These are phyloP conservation scores for Colletotrichum australisinense DNA, from an alignment of 2,329 filamentous ascomycete genomes.

Conservation along the genomic window DNA sequence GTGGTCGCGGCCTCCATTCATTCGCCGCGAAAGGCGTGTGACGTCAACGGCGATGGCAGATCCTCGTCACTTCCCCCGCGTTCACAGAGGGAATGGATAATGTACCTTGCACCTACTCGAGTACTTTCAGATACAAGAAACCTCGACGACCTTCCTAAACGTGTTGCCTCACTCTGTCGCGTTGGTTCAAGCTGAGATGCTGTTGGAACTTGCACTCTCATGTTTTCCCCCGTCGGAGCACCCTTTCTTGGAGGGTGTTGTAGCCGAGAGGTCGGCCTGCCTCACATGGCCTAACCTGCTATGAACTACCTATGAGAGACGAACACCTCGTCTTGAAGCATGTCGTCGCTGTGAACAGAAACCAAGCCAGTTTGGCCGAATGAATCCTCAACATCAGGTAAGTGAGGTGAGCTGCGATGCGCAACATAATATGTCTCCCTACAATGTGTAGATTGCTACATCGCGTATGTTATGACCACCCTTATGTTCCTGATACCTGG, in stretches of 20 bases:
- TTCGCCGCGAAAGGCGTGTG: not conserved
- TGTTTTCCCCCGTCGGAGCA: not conserved
- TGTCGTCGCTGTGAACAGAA: not conserved
- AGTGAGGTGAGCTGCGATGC: not conserved
- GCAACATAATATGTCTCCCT: not conserved
- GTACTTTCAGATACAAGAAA: not conserved
- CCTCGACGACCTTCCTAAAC: not conserved
- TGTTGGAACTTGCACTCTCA: not conserved
- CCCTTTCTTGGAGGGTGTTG: no score
- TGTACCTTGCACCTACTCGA: not conserved
- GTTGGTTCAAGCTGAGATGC: not conserved
- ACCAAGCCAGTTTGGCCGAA: not conserved
- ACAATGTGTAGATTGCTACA: not conserved
- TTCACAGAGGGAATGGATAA: not conserved
- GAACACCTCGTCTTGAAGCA: not conserved
- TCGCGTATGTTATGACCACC: not conserved
- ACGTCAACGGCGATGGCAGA: constrained; percentile 30
- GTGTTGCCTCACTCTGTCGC: not conserved
- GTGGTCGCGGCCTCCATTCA: not conserved
- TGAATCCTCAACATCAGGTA: not conserved
- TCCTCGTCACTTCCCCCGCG: constrained; percentile 11
- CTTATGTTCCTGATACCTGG: not conserved
- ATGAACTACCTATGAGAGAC: not conserved
- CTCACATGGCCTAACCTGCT: not conserved
- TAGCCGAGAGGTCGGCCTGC: not conserved